Percentiles rank a stretch among this genome's conserved stretches.
These are phyloP conservation scores for Tephrocybe sp. DNA, from an alignment of 768 basidiomycete species.

Conservation along the genomic window DNA sequence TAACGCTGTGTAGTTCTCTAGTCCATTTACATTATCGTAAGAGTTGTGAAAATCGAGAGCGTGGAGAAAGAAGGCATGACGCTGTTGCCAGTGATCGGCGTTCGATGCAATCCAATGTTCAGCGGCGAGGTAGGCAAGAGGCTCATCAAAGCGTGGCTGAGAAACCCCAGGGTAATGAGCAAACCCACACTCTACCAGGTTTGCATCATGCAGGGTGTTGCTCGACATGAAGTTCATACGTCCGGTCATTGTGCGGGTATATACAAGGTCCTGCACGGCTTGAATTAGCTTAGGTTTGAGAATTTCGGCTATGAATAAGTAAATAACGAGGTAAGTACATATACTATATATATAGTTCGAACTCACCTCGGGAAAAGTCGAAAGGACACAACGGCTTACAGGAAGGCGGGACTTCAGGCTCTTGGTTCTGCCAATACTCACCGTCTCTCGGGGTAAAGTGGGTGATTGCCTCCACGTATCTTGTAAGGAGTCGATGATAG, in stretches of 20 bases:
- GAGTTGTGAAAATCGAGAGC: background rate
- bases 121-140: constrained; percentile 4
- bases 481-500: background rate
- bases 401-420: background rate
- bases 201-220: background rate
- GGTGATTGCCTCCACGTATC: background rate
- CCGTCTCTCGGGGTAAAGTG: background rate
- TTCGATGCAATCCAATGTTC: background rate
- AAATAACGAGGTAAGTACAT: background rate
- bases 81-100: background rate
- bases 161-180: background rate
- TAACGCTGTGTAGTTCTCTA: background rate
- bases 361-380: background rate
- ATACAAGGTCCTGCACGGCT: background rate
- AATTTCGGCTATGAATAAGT: background rate
- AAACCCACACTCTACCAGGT: background rate
- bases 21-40: background rate
- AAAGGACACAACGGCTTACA: background rate
- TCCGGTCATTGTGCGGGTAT: background rate
- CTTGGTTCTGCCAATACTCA: background rate
- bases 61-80: background rate
- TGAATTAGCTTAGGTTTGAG: background rate
- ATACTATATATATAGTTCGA: no score
- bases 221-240: background rate
- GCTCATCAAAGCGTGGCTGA: background rate